These are phyloP conservation scores for Calonectria multiphialidica DNA, from an alignment of 2,329 filamentous ascomycete genomes.

Conservation along the genomic window DNA sequence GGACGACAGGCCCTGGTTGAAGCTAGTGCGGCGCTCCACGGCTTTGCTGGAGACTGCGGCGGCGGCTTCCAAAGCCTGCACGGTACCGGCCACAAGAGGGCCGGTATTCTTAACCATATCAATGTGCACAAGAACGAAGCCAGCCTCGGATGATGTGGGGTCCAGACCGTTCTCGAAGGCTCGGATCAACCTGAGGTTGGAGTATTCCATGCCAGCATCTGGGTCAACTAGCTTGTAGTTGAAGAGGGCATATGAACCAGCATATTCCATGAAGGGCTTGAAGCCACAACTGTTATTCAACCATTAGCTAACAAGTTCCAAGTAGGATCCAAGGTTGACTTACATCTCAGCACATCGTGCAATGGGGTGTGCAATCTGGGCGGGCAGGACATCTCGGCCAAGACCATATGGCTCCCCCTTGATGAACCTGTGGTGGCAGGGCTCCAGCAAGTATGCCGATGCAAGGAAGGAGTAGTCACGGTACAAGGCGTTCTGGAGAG, in stretches of 20 bases:
- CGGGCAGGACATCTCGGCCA: conserved; percentile 79
- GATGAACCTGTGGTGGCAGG: conserved; percentile 82
- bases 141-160: conserved; percentile 88
- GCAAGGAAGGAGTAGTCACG: conserved; percentile 93
- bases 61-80: conserved; percentile 73
- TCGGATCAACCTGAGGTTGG: conserved; percentile 84
- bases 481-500: conserved; percentile 87
- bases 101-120: conserved; percentile 94
- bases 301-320: neutral
- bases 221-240: conserved; percentile 74
- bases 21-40: conserved; percentile 59
- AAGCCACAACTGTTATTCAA: conserved; percentile 72
- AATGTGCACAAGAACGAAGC: conserved; percentile 95
- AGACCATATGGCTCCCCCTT: conserved; percentile 83
- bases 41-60: conserved; percentile 46
- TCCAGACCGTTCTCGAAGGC: conserved; percentile 93
- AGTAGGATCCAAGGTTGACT: conserved; percentile 52
- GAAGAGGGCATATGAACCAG: conserved; percentile 64
- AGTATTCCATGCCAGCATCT: conserved; percentile 67
- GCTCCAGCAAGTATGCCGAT: conserved; percentile 90
- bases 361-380: conserved; percentile 83
- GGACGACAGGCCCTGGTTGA: conserved; percentile 74
- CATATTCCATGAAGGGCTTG: conserved; percentile 90
- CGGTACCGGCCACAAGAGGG: conserved; percentile 78
- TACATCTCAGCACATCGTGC: conserved; percentile 88